Conservation (phyloP, 768 basidiomycete genomes). For the Inosperma sp. region DNA sequence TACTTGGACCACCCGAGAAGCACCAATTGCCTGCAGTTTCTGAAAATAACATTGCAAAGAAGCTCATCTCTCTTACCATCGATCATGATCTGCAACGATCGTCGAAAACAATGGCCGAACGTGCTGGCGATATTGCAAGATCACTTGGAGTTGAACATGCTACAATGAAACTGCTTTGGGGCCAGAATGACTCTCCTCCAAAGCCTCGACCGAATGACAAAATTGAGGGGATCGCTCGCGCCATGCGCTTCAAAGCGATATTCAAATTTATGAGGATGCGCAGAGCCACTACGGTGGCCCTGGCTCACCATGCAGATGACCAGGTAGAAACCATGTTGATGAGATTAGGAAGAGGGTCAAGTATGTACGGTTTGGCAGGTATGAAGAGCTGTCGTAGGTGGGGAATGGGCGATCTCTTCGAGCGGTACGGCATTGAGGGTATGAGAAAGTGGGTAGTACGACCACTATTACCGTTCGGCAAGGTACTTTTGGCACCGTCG, state of each 20-base stretch:
- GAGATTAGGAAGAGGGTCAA: constrained; percentile 57
- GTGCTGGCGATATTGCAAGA: constrained; percentile 41
- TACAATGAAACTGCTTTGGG: constrained; percentile 55
- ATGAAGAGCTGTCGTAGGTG: constrained; percentile 66
- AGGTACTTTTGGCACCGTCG: constrained; percentile 42
- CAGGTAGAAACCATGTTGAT: constrained; percentile 79
- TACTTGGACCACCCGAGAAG: too few relatives aligned
- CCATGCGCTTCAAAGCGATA: constrained; percentile 46
- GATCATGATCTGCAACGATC: constrained; percentile 64
- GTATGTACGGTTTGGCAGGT: constrained; percentile 53
- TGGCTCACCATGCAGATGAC: constrained; percentile 79
- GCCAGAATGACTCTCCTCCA: constrained; percentile 43
- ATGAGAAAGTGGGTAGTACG: constrained; percentile 68
- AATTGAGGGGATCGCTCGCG: constrained; percentile 55
- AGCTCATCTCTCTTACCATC: constrained; percentile 56
- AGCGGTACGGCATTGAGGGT: constrained; percentile 46
- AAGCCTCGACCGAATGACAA: constrained; percentile 36
- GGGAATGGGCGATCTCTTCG: constrained; percentile 62
- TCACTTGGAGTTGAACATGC: constrained; percentile 44
- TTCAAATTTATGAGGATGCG: constrained; percentile 35
- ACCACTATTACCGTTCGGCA: constrained; percentile 62
- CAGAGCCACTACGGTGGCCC: constrained; percentile 44
- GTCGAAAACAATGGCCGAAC: constrained; percentile 52
- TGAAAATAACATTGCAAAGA: constrained; percentile 6
- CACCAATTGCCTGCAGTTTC: too few relatives aligned